Percentiles rank a stretch among this genome's conserved stretches.
Conservation (phyloP, 192 early-diverging fungal species). For the Coemansia sp. region DNA sequence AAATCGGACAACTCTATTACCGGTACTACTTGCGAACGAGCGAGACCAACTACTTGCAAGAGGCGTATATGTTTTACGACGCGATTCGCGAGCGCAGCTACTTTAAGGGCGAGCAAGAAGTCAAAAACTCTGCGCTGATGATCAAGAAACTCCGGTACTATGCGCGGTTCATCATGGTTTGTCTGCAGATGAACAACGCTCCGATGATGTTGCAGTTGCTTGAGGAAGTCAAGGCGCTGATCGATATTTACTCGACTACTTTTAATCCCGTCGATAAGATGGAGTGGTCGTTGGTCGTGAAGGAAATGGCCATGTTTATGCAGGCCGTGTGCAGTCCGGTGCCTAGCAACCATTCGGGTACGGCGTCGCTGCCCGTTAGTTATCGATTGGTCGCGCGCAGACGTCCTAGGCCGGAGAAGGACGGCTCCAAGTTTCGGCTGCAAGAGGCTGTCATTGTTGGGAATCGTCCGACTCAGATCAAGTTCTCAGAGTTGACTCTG, state of each 20-base stretch:
- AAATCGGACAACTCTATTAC: conserved; percentile 93
- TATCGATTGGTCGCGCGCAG: conserved; percentile 25
- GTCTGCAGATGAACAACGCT: conserved; percentile 65
- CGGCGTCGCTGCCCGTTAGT: conserved; percentile 21
- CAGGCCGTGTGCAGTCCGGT: conserved; percentile 65
- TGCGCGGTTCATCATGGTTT: conserved; percentile 95
- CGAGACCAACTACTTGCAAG: conserved; percentile 95
- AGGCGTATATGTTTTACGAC: conserved; percentile 95
- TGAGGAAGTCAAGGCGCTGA: conserved; percentile 78
- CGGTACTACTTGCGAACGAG: conserved; percentile 87
- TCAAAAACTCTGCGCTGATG: conserved; percentile 87
- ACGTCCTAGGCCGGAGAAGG: conserved; percentile 33
- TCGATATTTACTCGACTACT: conserved; percentile 84
- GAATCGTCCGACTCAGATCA: conserved; percentile 93
- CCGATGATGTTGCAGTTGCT: conserved; percentile 80
- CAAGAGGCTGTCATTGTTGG: conserved; percentile 97
- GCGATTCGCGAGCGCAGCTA: conserved; percentile 94
- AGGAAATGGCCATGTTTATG: conserved; percentile 80
- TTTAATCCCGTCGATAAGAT: conserved; percentile 88
- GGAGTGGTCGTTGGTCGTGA: conserved; percentile 85
- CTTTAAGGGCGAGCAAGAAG: conserved; percentile 92
- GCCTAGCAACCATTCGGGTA: conserved; percentile 31
- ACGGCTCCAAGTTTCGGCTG: conserved; percentile 54
- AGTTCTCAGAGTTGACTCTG: conserved; percentile 94
- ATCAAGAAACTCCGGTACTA: conserved; percentile 98